Evolutionary conservation across 1,139 yeast genomes (phyloP).

Genomic region (Yamadazyma triangularis): DNA sequence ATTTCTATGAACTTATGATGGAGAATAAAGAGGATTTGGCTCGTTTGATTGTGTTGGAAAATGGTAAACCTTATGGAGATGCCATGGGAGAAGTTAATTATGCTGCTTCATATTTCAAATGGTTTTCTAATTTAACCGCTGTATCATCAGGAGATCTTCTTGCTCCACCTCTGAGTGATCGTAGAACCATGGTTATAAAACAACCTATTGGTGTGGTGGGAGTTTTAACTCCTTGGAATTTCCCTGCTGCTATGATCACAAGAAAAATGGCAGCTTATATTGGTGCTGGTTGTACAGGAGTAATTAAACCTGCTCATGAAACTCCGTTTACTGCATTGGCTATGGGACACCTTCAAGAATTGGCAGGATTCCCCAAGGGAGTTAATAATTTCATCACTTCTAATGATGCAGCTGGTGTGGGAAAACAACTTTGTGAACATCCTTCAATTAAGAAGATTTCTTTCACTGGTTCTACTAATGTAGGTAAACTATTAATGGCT

Average conservation of each 20-base stretch:
- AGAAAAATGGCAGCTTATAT: conserved; percentile 88
- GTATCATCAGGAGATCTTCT: conserved; percentile 70
- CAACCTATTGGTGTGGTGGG: conserved; percentile 93
- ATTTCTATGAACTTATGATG: conserved; percentile 50
- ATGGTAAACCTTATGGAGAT: conserved; percentile 78
- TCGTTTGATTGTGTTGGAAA: conserved; percentile 67
- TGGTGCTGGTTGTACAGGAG: conserved; percentile 91
- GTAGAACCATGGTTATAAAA: conserved; percentile 61
- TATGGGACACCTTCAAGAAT: conserved; percentile 61
- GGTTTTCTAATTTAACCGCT: conserved; percentile 88
- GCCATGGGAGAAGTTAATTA: conserved; percentile 73
- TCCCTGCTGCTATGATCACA: conserved; percentile 92
- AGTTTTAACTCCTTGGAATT: conserved; percentile 92
- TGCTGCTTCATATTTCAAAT: conserved; percentile 77
- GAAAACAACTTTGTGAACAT: conserved; percentile 66
- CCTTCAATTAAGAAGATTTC: conserved; percentile 68
- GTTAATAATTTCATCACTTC: conserved; percentile 68
- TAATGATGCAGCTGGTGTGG: conserved; percentile 55
- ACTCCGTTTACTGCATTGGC: conserved; percentile 89
- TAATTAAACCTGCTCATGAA: conserved; percentile 85
- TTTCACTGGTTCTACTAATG: conserved; percentile 86
- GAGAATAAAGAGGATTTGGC: conserved; percentile 75
- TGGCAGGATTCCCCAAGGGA: conserved; percentile 89
- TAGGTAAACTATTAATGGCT: conserved; percentile 75
- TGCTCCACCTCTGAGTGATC: conserved; percentile 53